Evolutionary conservation across 148 eudicot genomes (phyloP).

Genomic region (Vaccinium corymbosum): DNA sequence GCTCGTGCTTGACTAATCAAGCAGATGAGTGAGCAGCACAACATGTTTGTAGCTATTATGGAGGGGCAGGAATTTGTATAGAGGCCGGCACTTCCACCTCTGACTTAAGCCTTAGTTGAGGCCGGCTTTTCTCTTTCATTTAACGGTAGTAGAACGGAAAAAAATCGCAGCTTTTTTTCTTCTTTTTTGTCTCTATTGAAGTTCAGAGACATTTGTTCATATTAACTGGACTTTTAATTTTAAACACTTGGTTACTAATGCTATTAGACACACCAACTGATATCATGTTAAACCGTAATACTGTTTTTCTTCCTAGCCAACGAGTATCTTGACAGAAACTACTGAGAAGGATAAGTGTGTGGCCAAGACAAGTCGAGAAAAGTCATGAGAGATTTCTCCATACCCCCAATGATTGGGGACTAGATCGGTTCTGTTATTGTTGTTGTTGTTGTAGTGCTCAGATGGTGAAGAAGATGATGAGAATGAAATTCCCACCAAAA

Average conservation of each 20-base stretch:
- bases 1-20: too few relatives aligned
- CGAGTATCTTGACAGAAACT: slow-evolving; percentile 24
- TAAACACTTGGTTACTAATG: background rate
- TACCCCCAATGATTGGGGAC: slow-evolving; percentile 28
- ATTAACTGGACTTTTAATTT: background rate
- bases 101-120: background rate
- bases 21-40: too few relatives aligned
- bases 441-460: slow-evolving; percentile 32
- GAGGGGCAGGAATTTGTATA: background rate
- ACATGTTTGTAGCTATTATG: background rate
- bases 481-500: slow-evolving; percentile 54
- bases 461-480: slow-evolving; percentile 86
- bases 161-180: background rate
- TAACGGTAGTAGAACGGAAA: background rate
- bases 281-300: background rate
- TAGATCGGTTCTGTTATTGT: too few relatives aligned
- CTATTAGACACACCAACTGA: background rate
- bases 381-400: slow-evolving; percentile 89
- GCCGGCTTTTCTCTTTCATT: background rate
- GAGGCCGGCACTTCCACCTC: too few relatives aligned
- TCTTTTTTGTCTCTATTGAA: background rate
- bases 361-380: slow-evolving; percentile 35
- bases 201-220: background rate
- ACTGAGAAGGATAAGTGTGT: slow-evolving; percentile 16
- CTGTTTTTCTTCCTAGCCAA: slow-evolving; percentile 16